phyloP scores from a whole-genome alignment of 148 eudicot species.

The Chenopodium berlandieri region DNA sequence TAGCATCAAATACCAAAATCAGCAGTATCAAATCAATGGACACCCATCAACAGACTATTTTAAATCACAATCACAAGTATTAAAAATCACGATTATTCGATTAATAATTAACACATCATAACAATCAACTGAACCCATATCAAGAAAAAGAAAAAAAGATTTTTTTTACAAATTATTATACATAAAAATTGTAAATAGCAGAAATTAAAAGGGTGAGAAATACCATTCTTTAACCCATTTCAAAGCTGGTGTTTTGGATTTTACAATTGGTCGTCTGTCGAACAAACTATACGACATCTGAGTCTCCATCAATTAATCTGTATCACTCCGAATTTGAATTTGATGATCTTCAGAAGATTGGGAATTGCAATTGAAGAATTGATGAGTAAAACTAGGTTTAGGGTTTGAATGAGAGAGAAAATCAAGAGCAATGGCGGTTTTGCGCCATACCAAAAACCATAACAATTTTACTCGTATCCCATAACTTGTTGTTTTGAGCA shows the following conservation, averaged over 20 bases:
- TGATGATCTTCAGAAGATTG: not conserved
- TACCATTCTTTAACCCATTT: conserved; percentile 84
- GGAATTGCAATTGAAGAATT: not conserved
- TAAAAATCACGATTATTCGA: not conserved
- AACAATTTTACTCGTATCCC: not conserved
- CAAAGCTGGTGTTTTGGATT: conserved; percentile 71
- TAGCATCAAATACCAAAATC: not conserved
- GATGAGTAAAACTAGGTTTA: conserved; percentile 1
- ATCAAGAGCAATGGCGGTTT: not conserved
- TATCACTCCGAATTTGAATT: not conserved
- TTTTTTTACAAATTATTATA: too few species aligned
- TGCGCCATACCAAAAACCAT: not conserved
- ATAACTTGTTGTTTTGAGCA: not conserved
- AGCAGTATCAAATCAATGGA: not conserved
- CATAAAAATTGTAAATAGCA: not conserved
- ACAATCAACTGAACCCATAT: not conserved
- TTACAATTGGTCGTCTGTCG: conserved; percentile 69
- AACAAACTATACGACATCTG: conserved; percentile 46
- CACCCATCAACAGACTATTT: not conserved
- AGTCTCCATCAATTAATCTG: conserved; percentile 40
- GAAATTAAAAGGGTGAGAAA: not conserved
- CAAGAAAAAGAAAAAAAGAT: not conserved
- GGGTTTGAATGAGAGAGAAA: conserved; percentile 28
- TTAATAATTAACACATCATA: too few species aligned
- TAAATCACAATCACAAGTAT: not conserved